Conservation (phyloP, 2,329 filamentous ascomycete genomes). For the Pestalotiopsis sp. region DNA sequence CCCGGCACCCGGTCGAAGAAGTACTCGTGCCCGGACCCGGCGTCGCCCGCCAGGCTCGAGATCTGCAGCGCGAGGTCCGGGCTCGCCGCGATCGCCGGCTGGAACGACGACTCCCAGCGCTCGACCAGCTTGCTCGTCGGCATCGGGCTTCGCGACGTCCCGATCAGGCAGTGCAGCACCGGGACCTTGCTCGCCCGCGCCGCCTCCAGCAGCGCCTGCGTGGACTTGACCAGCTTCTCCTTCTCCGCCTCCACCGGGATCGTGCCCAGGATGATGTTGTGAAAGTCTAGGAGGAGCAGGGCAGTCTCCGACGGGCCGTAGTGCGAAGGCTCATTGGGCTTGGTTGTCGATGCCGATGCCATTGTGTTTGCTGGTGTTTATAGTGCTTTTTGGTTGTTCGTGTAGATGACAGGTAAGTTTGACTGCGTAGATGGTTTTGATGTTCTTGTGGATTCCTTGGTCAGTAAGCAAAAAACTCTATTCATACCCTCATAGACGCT, state of each 20-base stretch:
- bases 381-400: background rate
- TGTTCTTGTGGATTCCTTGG: background rate
- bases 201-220: conserved; percentile 15
- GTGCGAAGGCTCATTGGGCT: conserved; percentile 10
- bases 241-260: conserved; percentile 8
- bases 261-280: conserved; percentile 17
- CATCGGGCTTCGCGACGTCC: conserved; percentile 9
- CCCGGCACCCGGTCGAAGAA: conserved; percentile 11
- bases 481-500: background rate
- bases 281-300: conserved; percentile 20
- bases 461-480: background rate
- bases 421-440: background rate
- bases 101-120: conserved; percentile 14
- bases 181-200: conserved; percentile 18
- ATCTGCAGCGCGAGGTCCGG: conserved; percentile 16
- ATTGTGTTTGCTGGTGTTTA: background rate
- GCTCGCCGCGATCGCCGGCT: conserved; percentile 14
- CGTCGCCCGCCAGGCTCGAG: conserved; percentile 5
- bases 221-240: conserved; percentile 13
- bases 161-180: conserved; percentile 21
- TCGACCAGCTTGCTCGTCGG: conserved; percentile 15
- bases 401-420: background rate
- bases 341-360: background rate
- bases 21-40: conserved; percentile 8
- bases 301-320: conserved; percentile 17